Evolutionary conservation across 805 yeast species (phyloP).

Genomic region (Cyberlindnera petersonii): DNA sequence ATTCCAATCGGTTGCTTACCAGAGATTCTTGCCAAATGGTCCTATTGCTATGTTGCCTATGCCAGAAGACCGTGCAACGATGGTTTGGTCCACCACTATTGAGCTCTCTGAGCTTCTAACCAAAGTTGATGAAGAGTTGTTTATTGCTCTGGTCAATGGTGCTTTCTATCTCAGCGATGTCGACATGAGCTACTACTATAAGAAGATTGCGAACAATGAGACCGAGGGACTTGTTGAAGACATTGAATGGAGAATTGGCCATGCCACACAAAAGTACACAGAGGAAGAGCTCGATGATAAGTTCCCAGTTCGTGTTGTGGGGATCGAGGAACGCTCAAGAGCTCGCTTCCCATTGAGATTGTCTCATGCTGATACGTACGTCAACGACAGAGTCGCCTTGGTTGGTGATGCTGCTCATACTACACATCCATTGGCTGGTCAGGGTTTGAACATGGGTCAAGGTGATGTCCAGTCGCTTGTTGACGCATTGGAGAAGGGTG

Average conservation of each 20-base stretch:
- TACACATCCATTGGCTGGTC: slow-evolving; percentile 96
- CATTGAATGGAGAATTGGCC: slow-evolving; percentile 63
- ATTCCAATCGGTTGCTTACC: slow-evolving; percentile 79
- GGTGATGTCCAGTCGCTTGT: slow-evolving; percentile 77
- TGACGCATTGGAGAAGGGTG: slow-evolving; percentile 64
- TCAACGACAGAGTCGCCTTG: slow-evolving; percentile 80
- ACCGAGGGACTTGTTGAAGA: slow-evolving; percentile 55
- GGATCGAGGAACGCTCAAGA: slow-evolving; percentile 58
- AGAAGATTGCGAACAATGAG: slow-evolving; percentile 34
- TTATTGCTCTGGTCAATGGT: slow-evolving; percentile 75
- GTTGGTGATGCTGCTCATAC: slow-evolving; percentile 99
- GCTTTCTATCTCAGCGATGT: slow-evolving; percentile 75
- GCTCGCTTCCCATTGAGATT: slow-evolving; percentile 87
- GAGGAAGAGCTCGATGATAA: slow-evolving; percentile 49
- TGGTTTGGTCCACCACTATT: slow-evolving; percentile 91
- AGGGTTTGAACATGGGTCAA: slow-evolving; percentile 97
- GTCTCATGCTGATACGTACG: slow-evolving; percentile 88
- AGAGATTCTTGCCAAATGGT: slow-evolving; percentile 85
- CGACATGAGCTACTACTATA: slow-evolving; percentile 71
- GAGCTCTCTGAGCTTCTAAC: slow-evolving; percentile 62
- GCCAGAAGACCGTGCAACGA: slow-evolving; percentile 80
- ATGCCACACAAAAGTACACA: slow-evolving; percentile 33
- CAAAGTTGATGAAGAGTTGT: slow-evolving; percentile 54
- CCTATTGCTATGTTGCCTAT: slow-evolving; percentile 90
- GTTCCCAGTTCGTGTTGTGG: slow-evolving; percentile 63